Conservation (phyloP, 2,329 filamentous ascomycete species). For the Fusarium devonianum region DNA sequence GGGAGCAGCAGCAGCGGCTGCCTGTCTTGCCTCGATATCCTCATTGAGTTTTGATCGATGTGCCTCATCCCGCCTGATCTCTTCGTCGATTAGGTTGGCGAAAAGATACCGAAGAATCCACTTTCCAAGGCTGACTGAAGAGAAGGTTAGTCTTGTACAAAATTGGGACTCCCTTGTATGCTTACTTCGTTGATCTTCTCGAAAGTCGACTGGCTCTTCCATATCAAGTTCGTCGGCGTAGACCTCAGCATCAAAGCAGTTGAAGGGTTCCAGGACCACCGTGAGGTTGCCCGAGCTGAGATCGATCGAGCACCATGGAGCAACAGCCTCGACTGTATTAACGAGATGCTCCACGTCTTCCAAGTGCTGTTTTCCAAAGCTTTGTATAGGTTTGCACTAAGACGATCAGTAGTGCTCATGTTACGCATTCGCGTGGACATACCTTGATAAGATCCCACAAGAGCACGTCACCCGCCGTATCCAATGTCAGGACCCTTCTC, state of each 20-base stretch:
- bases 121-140: constrained; percentile 92
- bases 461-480: constrained; percentile 93
- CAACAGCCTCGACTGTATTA: constrained; percentile 87
- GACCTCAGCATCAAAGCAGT: constrained; percentile 96
- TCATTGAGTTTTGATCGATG: constrained; percentile 75
- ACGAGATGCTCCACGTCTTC: constrained; percentile 89
- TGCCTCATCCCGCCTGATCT: constrained; percentile 80
- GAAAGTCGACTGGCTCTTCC: constrained; percentile 78
- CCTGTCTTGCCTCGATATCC: constrained; percentile 64
- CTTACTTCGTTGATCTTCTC: constrained; percentile 92
- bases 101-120: constrained; percentile 96
- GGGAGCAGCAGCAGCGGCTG: constrained; percentile 50
- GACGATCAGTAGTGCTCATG: constrained; percentile 15
- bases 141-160: constrained; percentile 34
- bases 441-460: constrained; percentile 94
- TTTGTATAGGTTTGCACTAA: constrained; percentile 84
- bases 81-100: constrained; percentile 85
- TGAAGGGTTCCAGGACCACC: constrained; percentile 90
- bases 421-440: constrained; percentile 35
- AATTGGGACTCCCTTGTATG: constrained; percentile 4
- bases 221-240: constrained; percentile 89
- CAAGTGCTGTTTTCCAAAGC: constrained; percentile 92
- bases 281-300: constrained; percentile 91
- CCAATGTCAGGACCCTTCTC: constrained; percentile 85
- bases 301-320: constrained; percentile 96